phyloP scores from a whole-genome alignment of 2,329 filamentous ascomycete genomes.

The Phialocephala sp. region DNA sequence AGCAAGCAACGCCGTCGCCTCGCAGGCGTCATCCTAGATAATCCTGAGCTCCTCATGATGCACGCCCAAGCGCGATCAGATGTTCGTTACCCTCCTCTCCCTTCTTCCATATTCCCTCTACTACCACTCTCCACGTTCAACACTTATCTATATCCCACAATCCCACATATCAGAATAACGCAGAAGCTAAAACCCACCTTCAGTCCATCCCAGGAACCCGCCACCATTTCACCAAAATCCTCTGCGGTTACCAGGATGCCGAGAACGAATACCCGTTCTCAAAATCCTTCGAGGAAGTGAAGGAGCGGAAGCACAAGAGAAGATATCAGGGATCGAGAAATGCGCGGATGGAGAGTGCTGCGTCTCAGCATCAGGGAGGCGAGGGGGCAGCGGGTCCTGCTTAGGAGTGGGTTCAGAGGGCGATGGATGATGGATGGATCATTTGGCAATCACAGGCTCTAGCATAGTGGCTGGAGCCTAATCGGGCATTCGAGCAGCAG shows the following conservation, averaged over 20 bases:
- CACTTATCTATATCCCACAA: neutral
- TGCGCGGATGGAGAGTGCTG: neutral
- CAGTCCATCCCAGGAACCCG: constrained; percentile 63
- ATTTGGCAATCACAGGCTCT: no score
- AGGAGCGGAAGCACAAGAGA: neutral
- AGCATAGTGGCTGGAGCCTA: no score
- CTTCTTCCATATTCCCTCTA: constrained; percentile 10
- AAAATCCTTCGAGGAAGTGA: neutral
- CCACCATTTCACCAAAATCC: constrained; percentile 60
- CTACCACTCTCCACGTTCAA: neutral
- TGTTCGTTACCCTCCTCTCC: constrained; percentile 48
- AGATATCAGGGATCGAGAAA: neutral
- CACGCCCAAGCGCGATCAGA: constrained; percentile 59
- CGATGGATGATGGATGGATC: neutral
- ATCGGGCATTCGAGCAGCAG: no score
- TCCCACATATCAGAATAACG: no score
- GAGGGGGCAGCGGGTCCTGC: neutral
- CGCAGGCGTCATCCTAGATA: constrained; percentile 60
- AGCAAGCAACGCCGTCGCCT: constrained; percentile 46
- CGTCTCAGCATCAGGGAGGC: neutral
- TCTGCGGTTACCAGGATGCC: constrained; percentile 56
- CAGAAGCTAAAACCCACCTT: neutral
- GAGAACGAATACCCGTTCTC: constrained; percentile 1
- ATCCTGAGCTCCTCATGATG: constrained; percentile 64
- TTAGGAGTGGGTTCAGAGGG: neutral